phyloP scores from a whole-genome alignment of 176 grass and related monocot genomes.

The Oryza meyeriana region DNA sequence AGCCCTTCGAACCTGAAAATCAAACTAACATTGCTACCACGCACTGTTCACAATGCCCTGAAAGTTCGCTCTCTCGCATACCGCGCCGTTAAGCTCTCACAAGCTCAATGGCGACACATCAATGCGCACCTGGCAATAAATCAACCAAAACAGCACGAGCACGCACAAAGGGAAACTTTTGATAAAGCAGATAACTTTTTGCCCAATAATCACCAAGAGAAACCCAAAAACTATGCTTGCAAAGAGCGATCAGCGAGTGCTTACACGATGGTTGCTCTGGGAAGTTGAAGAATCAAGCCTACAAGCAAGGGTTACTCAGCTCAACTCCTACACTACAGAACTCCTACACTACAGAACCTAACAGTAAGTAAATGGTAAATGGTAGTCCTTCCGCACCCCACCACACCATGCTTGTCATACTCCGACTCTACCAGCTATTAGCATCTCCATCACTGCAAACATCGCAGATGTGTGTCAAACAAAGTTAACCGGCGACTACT shows the following conservation, averaged over 20 bases:
- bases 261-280: background rate
- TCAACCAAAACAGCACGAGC: background rate
- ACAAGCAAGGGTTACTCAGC: background rate
- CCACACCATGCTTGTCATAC: background rate
- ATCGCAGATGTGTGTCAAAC: background rate
- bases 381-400: background rate
- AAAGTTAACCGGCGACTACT: background rate
- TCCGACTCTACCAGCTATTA: slow-evolving; percentile 3
- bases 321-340: background rate
- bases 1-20: too few relatives aligned
- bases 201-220: background rate
- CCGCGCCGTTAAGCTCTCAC: background rate
- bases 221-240: background rate
- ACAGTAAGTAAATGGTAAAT: background rate
- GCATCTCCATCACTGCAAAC: slow-evolving; percentile 13
- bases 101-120: background rate
- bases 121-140: background rate
- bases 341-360: background rate
- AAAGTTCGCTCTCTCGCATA: too few relatives aligned
- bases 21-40: too few relatives aligned
- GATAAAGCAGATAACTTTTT: background rate
- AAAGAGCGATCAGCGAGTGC: background rate
- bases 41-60: too few relatives aligned
- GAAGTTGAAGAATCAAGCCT: background rate
- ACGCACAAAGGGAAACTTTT: background rate